Evolutionary conservation across 2,329 filamentous ascomycete genomes (phyloP).

Genomic region (Colletotrichum abscissum): DNA sequence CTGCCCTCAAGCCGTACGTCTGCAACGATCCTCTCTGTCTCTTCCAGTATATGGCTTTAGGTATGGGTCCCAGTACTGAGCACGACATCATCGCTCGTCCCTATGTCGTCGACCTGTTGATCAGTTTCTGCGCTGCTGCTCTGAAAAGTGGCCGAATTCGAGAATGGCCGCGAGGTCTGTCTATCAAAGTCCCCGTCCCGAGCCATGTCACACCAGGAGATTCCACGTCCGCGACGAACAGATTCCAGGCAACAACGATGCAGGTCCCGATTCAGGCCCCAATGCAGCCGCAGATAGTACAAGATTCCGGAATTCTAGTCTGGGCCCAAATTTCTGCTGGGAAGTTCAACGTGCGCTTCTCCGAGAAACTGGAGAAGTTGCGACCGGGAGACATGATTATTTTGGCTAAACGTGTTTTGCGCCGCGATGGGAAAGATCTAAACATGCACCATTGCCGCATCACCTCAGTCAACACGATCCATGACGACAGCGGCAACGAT

Average conservation of each 20-base stretch:
- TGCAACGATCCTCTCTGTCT: constrained; percentile 81
- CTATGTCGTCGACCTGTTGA: constrained; percentile 83
- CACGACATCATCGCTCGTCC: constrained; percentile 85
- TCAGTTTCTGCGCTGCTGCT: constrained; percentile 82
- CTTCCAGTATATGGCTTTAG: constrained; percentile 89
- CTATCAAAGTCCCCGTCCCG: constrained; percentile 45
- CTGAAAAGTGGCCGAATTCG: constrained; percentile 54
- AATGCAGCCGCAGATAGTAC: neutral
- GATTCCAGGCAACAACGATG: too few relatives aligned
- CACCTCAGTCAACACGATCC: constrained; percentile 30
- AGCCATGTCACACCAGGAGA: neutral
- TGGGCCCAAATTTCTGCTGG: constrained; percentile 15
- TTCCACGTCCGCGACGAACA: too few relatives aligned
- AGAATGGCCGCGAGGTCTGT: constrained; percentile 56
- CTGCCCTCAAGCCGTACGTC: constrained; percentile 81
- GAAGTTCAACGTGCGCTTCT: constrained; percentile 41
- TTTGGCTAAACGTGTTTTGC: constrained; percentile 4
- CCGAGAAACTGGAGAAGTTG: constrained; percentile 23
- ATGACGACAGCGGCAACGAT: constrained; percentile 46
- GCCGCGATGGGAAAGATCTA: neutral
- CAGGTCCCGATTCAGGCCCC: too few relatives aligned
- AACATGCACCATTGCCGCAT: constrained; percentile 31
- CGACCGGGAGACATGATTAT: constrained; percentile 26
- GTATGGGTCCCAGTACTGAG: constrained; percentile 86
- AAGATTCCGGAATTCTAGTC: constrained; percentile 16